Evolutionary conservation across 345 rosid genomes (phyloP), one percentile per base, ranked within the genome.

Genomic region (Sisymbrium irio): DNA sequence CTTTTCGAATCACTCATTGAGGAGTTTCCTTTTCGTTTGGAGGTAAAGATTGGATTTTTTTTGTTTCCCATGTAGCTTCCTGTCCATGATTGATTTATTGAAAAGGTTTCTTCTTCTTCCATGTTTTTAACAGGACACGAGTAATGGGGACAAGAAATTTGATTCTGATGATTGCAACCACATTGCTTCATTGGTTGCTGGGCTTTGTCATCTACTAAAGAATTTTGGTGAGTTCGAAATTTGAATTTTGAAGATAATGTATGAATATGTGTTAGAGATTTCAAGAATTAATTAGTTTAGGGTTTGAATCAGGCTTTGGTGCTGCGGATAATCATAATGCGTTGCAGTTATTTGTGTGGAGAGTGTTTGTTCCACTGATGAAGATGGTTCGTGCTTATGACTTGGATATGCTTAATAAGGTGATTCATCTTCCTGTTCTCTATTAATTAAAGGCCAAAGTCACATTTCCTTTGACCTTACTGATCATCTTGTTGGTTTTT

Each of bases 141-240:
- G n/a, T 4, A 55, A 73, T 39, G 84, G 65, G 53, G 89, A 80
- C 0, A 77, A 75, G 42, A 79, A 71, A 39, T 73, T 85, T 74
- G 86, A 83, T 61, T 62, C 83, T 20, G 78, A 73, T 56, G 79
- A 59, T 14, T 75, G 77, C 51, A 76, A 77, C 65, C 67, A 79
- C 67, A 67, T 88, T 56, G 57, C 53, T 39, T 82, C 97, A 37
- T 77, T 85, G 86, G 85, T 89, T 53, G 67, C 79, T 35, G 90
- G 93, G 70, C 87, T 91, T 74, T 88, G 96, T 78, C 89, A 94
- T 80, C 85, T 94, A 67, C 82, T 88, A 5, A 85, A 87, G 67
- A 84, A 69, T 71, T 58, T 18, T 35, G 88, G 98, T 91, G 68
- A 83, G 91, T 77, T 62, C 7, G 15, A 2, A 15, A 15, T 49